A percentile compares a stretch with the other conserved stretches of the same genome.
Evolutionary conservation across 2,329 filamentous ascomycete species (phyloP).

Genomic region (Hypoxylon sp.): DNA sequence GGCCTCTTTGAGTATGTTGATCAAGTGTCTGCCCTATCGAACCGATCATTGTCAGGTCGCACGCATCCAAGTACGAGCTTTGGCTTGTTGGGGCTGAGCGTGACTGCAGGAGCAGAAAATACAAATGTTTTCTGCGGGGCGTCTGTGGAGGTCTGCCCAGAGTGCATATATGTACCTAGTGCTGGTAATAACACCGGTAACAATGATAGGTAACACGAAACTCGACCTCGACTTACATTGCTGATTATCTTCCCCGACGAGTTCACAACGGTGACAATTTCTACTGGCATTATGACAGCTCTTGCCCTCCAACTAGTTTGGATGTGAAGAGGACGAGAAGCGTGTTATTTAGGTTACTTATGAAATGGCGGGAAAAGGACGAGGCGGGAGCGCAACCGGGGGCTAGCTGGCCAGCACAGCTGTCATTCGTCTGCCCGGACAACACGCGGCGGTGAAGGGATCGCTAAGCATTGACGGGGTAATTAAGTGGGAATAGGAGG

Average conservation of each 20-base stretch:
- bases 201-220: constrained; percentile 13
- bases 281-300: constrained; percentile 49
- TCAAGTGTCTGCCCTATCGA: constrained; percentile 85
- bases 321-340: constrained; percentile 20
- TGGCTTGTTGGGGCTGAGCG: constrained; percentile 4
- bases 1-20: constrained; percentile 93
- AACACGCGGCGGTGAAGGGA: constrained; percentile 45
- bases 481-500: constrained; percentile 45
- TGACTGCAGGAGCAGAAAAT: constrained; percentile 8
- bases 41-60: constrained; percentile 27
- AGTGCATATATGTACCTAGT: constrained; percentile 12
- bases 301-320: constrained; percentile 29
- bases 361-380: constrained; percentile 41
- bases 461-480: constrained; percentile 43
- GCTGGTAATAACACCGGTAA: constrained; percentile 10
- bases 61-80: constrained; percentile 4
- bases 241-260: constrained; percentile 55
- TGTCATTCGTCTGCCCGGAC: constrained; percentile 37
- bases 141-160: constrained; percentile 16
- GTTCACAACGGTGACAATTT: constrained; percentile 55
- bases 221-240: constrained; percentile 51
- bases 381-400: constrained; percentile 36
- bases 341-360: constrained; percentile 35
- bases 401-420: constrained; percentile 40
- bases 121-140: constrained; percentile 35